phyloP scores from a whole-genome alignment of 495 filamentous ascomycete genomes.

The Acidiella bohemica region DNA sequence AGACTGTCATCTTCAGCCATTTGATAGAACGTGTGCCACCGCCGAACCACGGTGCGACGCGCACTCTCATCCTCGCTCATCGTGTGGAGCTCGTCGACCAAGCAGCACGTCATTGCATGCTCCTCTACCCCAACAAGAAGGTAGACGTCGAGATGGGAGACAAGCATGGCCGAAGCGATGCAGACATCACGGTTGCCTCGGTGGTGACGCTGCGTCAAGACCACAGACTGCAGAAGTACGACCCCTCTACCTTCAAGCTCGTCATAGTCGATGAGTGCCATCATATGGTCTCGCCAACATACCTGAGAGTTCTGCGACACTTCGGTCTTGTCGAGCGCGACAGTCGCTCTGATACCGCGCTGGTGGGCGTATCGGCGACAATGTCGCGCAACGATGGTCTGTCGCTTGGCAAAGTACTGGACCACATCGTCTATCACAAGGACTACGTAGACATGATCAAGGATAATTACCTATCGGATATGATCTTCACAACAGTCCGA shows the following conservation, averaged over 20 bases:
- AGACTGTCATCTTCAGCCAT: slow-evolving; percentile 96
- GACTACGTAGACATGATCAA: slow-evolving; percentile 95
- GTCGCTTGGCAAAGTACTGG: slow-evolving; percentile 74
- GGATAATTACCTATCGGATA: slow-evolving; percentile 70
- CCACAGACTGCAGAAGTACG: slow-evolving; percentile 66
- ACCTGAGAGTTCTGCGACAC: slow-evolving; percentile 56
- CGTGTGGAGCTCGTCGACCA: slow-evolving; percentile 92
- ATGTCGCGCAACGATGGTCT: slow-evolving; percentile 81
- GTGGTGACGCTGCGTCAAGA: slow-evolving; percentile 63
- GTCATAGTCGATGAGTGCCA: slow-evolving; percentile 96
- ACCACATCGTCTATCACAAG: slow-evolving; percentile 94
- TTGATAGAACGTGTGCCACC: slow-evolving; percentile 67
- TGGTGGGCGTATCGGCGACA: slow-evolving; percentile 90
- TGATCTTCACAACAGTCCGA: slow-evolving; percentile 84
- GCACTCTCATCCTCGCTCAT: slow-evolving; percentile 86
- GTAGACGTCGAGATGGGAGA: slow-evolving; percentile 88
- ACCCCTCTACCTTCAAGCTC: slow-evolving; percentile 70
- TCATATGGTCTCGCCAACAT: slow-evolving; percentile 78
- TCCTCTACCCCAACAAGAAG: slow-evolving; percentile 61
- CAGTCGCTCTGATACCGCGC: slow-evolving; percentile 34
- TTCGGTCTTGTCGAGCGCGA: slow-evolving; percentile 51
- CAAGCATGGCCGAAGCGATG: slow-evolving; percentile 53
- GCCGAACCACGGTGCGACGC: slow-evolving; percentile 43
- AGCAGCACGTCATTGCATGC: slow-evolving; percentile 67
- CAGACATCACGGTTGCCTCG: slow-evolving; percentile 92